phyloP scores from a whole-genome alignment of 108 stramenopile species.

The Aurantiochytrium sp. region DNA sequence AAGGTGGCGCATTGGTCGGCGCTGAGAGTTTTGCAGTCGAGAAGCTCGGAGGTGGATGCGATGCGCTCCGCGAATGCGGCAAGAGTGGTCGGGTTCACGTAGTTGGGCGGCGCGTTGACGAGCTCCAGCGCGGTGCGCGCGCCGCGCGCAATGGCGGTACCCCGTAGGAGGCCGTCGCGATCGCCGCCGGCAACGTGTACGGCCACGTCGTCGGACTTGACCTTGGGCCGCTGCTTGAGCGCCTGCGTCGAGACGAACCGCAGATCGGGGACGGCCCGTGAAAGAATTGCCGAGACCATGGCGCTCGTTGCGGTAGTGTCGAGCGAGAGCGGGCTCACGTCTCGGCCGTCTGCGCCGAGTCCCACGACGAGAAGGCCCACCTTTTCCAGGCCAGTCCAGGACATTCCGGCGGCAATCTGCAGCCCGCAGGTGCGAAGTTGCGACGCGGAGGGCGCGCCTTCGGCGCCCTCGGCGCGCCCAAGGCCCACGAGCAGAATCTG shows the following conservation, averaged over 20 bases:
- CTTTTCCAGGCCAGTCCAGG: background rate
- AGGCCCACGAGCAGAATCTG: background rate
- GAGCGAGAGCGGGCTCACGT: background rate
- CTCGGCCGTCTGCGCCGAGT: no score
- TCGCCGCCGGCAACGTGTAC: background rate
- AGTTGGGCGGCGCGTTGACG: constrained; percentile 94
- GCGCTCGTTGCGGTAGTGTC: background rate
- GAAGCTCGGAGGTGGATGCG: constrained; percentile 66
- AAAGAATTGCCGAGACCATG: background rate
- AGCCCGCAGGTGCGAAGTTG: background rate
- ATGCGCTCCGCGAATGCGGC: constrained; percentile 75
- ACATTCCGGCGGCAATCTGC: background rate
- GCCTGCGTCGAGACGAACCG: background rate
- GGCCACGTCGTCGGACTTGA: background rate
- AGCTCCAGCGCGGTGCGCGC: constrained; percentile 72
- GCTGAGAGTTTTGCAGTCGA: constrained; percentile 71
- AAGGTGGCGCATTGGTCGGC: constrained; percentile 71
- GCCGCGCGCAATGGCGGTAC: constrained; percentile 38
- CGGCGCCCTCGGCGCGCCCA: background rate
- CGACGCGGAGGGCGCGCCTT: background rate
- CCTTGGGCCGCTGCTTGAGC: background rate
- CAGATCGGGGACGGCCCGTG: background rate
- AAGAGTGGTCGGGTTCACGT: constrained; percentile 73
- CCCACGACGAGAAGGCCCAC: background rate
- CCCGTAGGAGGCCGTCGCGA: background rate